Percentiles rank a stretch among this genome's conserved stretches.
Conservation (phyloP, 306 rosid genomes). For the Castanea crenata region DNA sequence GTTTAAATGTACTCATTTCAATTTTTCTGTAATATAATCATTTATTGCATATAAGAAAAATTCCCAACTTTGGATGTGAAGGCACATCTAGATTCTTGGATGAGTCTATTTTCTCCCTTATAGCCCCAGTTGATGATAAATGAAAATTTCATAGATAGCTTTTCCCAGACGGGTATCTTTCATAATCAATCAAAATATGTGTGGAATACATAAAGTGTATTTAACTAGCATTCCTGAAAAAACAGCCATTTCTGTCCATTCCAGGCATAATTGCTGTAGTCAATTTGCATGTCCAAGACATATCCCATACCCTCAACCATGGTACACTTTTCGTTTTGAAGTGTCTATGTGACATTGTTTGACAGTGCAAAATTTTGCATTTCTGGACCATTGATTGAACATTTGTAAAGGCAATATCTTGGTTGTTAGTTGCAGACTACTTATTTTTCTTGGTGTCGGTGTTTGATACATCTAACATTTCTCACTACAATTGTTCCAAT, state of each 20-base stretch:
- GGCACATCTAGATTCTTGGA: neutral
- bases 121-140: neutral
- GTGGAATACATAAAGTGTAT: neutral
- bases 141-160: neutral
- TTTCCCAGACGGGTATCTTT: neutral
- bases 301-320: neutral
- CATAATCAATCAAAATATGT: neutral
- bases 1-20: too few species aligned
- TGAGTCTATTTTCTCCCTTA: neutral
- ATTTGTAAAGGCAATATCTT: too few species aligned
- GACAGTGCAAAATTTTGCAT: neutral
- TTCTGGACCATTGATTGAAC: neutral
- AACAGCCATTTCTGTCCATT: neutral
- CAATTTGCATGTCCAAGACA: neutral
- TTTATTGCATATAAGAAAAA: too few species aligned
- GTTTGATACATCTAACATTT: neutral
- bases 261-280: neutral
- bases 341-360: neutral
- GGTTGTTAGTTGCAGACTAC: neutral
- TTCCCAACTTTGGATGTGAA: too few species aligned
- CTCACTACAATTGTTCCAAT: neutral
- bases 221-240: neutral
- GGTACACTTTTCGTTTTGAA: neutral
- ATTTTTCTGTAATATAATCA: too few species aligned
- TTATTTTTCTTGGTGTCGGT: neutral